Evolutionary conservation across 768 basidiomycete species (phyloP), one percentile per base, ranked within the genome.

Genomic region (Phylloporus rhodoxanthus): DNA sequence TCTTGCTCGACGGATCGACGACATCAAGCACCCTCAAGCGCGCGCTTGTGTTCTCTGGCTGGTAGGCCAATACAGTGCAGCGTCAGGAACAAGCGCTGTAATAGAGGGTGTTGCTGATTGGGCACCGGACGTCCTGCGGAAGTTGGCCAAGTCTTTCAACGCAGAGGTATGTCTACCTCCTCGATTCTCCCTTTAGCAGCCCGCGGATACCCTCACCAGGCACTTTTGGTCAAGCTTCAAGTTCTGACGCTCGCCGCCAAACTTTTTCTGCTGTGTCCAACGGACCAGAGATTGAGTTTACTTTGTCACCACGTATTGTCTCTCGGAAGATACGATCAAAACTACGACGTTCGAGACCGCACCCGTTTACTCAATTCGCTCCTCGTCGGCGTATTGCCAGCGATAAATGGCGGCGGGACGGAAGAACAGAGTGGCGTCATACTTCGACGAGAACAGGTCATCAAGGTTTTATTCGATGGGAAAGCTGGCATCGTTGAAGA

Each of bases 281-380:
- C 70, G 15, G 72, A 81, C 57, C 60, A 62, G 47, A 72, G 71
- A 17, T 54, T 90, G 0, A 65, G 62, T 2, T 74, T 83, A 8
- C 72, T 93, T 38, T 74, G 73, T 50, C 76, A 74, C 41, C 89
- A 98, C 62, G 79, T 92, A 17, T 80, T 96, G 51, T 78, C 80
- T 2, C 77, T 96, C 17, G 94, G 92, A 2, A 77, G 87, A 48
- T 98, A 94, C 67, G 96, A 99, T 68, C 58, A 70, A 17, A 82
- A 87, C 60, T 95, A 90, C 67, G 91, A 96, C 59, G 85, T 98
- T 29, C 78, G 96, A 28, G 96, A 98, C 64, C 84, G 94, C 21
- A 84, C 82, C 5, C 79, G 95, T 44, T 85, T 92, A 78, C 65
- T 96, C 23, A 69, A 74, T 15, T 78, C 84, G 5, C 75, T 98